Percentiles rank a stretch among this genome's conserved stretches.
These are phyloP conservation scores for Hordeum pubiflorum DNA, from an alignment of 202 grass and related monocot species.

Conservation along the genomic window DNA sequence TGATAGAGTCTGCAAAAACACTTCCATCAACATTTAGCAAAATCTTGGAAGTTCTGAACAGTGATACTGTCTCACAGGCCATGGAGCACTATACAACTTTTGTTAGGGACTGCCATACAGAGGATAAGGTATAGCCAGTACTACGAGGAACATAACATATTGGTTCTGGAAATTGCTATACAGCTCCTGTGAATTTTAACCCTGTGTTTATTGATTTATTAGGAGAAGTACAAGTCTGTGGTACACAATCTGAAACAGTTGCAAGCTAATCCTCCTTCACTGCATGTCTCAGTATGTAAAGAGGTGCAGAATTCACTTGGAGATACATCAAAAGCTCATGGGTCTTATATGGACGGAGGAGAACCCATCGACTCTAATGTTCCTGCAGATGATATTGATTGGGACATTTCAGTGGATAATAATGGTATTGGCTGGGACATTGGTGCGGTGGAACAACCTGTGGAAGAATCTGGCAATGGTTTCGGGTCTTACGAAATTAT, in stretches of 20 bases:
- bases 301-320: conserved; percentile 59
- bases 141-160: background rate
- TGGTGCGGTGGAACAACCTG: conserved; percentile 57
- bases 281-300: conserved; percentile 57
- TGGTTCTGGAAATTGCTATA: background rate
- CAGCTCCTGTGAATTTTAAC: conserved; percentile 21
- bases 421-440: conserved; percentile 91
- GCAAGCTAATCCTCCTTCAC: conserved; percentile 58
- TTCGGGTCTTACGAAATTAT: conserved; percentile 76
- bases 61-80: conserved; percentile 60
- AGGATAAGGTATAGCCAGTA: conserved; percentile 62
- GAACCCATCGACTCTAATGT: conserved; percentile 36
- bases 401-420: conserved; percentile 79
- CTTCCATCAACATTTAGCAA: conserved; percentile 72
- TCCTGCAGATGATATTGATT: conserved; percentile 65
- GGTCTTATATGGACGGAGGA: conserved; percentile 12
- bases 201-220: conserved; percentile 39
- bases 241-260: conserved; percentile 59
- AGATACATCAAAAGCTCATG: conserved; percentile 29
- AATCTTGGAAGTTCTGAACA: conserved; percentile 70
- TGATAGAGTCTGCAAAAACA: conserved; percentile 72
- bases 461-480: conserved; percentile 56
- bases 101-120: conserved; percentile 76
- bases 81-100: conserved; percentile 74
- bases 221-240: conserved; percentile 46